Base-by-base conservation (phyloP, 257 asterid genomes). In the Penstemon newberryi region DNA sequence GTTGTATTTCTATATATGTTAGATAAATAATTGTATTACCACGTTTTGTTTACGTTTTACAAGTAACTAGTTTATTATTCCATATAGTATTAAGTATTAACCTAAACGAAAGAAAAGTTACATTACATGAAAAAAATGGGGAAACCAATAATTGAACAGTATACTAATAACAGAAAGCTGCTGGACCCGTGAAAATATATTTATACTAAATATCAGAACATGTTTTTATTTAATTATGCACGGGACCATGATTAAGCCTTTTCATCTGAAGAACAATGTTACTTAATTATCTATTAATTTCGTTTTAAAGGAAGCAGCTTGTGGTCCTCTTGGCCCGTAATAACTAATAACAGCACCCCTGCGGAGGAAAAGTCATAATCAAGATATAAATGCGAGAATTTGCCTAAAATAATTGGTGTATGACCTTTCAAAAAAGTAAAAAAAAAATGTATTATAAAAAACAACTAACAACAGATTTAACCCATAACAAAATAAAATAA, bases 291-390 rank as follows among this genome's bases (percentile, higher is more conserved):
- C 8, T 51, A 53, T 52, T n/a, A 5, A 6, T 59, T 18, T 50
- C 70, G 46, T 25, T 25, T 0, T 49, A 4, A 33, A 62, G 64
- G 60, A 71, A 64, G 33, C 25, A 5, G 8, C 36, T 33, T 33
- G 66, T 69, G 67, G 60, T 46, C 74, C 74, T 69, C 54, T 1
- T 47, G 12, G 36, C 12, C 56, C 15, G 15, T 49, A 49, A 49
- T 11, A 54, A 54, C 59, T 39, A 45, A 47, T 25, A 43, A 55
- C 40, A 18, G 52, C 39, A 46, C 57, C 12, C 4, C 13, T 41
- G 7, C 12, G n/a, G 33, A 44, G 40, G 72, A 68, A 43, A 58
- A 57, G 57, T 58, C 66, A 38, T 37, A 33, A 46, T 59, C 60
- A 13, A 57, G 11, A 56, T 12, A 37, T 65, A 65, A 44, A 45